Evolutionary conservation across 1,284 basidiomycete genomes (phyloP).

Genomic region (Sporisorium scitamineum): DNA sequence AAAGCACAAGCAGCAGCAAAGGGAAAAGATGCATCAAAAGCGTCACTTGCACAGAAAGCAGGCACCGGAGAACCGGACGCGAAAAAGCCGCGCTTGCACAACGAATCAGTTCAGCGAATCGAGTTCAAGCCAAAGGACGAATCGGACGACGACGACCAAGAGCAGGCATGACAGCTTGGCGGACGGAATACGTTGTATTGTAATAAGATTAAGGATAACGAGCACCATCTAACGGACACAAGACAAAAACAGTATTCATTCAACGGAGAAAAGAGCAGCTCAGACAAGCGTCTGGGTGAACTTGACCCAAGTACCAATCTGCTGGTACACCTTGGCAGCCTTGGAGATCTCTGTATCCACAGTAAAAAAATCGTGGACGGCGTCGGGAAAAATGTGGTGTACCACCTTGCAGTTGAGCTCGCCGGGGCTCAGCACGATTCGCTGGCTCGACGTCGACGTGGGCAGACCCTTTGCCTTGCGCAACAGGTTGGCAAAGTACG

Average conservation of each 20-base stretch:
- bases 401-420: conserved; percentile 45
- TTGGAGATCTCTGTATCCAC: conserved; percentile 49
- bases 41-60: not conserved
- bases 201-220: too few species aligned
- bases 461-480: conserved; percentile 53
- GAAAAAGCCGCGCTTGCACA: conserved; percentile 37
- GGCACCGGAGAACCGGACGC: conserved; percentile 24
- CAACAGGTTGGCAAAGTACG: conserved; percentile 47
- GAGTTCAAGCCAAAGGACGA: conserved; percentile 31
- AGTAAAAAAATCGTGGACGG: conserved; percentile 57
- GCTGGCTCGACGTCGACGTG: conserved; percentile 39
- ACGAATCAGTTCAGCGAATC: conserved; percentile 26
- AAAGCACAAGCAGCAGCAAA: conserved; percentile 39
- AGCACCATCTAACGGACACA: not conserved
- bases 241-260: not conserved
- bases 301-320: conserved; percentile 56
- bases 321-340: conserved; percentile 36
- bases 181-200: not conserved
- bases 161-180: not conserved
- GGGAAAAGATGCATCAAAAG: conserved; percentile 16
- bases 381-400: conserved; percentile 24
- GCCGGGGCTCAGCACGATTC: conserved; percentile 40
- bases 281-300: conserved; percentile 39
- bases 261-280: not conserved
- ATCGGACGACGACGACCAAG: conserved; percentile 13